A percentile compares a stretch with the other conserved stretches of the same genome.
Conservation (phyloP, 2,329 filamentous ascomycete genomes). For the Davidsoniella eucalypti region DNA sequence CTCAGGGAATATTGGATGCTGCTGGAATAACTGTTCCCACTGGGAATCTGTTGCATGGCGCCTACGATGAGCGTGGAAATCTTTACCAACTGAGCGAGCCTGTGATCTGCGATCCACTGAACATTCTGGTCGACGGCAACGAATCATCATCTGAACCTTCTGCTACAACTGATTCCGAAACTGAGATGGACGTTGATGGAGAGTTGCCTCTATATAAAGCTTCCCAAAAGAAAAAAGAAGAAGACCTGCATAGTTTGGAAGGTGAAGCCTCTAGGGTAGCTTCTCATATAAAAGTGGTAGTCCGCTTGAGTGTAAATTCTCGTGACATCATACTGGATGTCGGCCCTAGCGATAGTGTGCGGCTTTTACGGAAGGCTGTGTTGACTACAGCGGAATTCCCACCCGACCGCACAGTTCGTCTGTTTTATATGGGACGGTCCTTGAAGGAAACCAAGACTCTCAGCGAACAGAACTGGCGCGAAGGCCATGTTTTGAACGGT, state of each 20-base stretch:
- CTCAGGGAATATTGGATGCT: constrained; percentile 67
- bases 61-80: constrained; percentile 54
- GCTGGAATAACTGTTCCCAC: constrained; percentile 60
- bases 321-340: constrained; percentile 46
- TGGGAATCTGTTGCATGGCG: constrained; percentile 53
- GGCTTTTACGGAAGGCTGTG: constrained; percentile 41
- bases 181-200: too few relatives aligned
- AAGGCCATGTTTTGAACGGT: constrained; percentile 61
- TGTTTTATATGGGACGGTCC: constrained; percentile 69
- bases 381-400: constrained; percentile 48
- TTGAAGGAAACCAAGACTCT: constrained; percentile 53
- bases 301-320: constrained; percentile 50
- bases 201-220: too few relatives aligned
- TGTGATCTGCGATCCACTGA: constrained; percentile 51
- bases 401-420: constrained; percentile 41
- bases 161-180: too few relatives aligned
- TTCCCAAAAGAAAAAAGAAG: too few relatives aligned
- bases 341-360: constrained; percentile 45
- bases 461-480: constrained; percentile 55
- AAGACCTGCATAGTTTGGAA: too few relatives aligned
- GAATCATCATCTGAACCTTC: too few relatives aligned
- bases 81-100: constrained; percentile 53
- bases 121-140: constrained; percentile 18
- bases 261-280: too few relatives aligned
- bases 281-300: constrained; percentile 17